Conservation (phyloP, 1,284 basidiomycete species). For the Microbotryum silenes-acaulis region DNA sequence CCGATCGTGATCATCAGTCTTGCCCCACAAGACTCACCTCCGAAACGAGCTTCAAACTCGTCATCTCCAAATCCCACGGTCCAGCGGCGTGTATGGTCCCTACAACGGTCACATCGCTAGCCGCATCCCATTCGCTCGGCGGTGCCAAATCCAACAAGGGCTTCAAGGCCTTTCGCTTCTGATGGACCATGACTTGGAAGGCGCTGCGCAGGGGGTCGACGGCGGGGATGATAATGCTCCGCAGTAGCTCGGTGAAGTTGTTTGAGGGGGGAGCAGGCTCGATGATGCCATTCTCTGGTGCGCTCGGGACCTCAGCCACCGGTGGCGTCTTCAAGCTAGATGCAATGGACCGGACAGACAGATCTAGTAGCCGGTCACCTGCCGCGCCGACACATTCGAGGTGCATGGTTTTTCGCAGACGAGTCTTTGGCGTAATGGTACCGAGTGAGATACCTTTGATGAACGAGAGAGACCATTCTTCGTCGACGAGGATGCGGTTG, state of each 20-base stretch:
- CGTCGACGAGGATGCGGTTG: constrained; percentile 17
- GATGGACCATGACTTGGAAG: constrained; percentile 51
- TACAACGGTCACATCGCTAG: constrained; percentile 53
- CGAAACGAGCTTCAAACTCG: constrained; percentile 46
- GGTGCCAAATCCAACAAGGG: constrained; percentile 52
- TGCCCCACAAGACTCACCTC: constrained; percentile 44
- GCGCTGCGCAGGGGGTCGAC: constrained; percentile 50
- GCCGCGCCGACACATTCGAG: constrained; percentile 53
- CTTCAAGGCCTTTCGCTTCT: constrained; percentile 41
- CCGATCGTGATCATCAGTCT: no score
- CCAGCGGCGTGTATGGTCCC: constrained; percentile 49
- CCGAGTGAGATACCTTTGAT: constrained; percentile 65
- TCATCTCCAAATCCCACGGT: constrained; percentile 32
- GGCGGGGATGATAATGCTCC: constrained; percentile 56
- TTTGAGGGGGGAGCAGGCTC: constrained; percentile 3
- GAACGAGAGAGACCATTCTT: constrained; percentile 54
- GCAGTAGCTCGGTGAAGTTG: constrained; percentile 50
- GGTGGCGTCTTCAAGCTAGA: neutral
- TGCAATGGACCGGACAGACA: constrained; percentile 59
- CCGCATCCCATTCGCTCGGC: constrained; percentile 50
- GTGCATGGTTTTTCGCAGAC: constrained; percentile 53
- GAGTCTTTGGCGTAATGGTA: constrained; percentile 52
- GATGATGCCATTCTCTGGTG: constrained; percentile 19
- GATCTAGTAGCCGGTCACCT: constrained; percentile 61
- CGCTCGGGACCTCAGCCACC: constrained; percentile 1